Conservation (phyloP, 768 basidiomycete genomes). For the Kwoniella newhampshirensis region DNA sequence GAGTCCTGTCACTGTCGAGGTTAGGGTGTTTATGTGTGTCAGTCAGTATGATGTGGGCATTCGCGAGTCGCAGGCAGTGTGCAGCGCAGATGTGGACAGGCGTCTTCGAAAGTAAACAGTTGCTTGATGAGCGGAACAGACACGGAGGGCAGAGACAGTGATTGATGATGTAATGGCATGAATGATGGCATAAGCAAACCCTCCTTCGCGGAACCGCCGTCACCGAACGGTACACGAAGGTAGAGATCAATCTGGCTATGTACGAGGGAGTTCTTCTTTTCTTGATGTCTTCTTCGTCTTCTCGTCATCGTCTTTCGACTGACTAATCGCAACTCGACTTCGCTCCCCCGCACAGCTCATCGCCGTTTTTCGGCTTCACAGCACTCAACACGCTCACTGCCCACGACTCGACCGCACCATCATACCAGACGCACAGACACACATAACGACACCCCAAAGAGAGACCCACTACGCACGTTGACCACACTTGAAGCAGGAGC, state of each 20-base stretch:
- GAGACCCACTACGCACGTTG: constrained; percentile 35
- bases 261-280: constrained; percentile 15
- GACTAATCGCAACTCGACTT: too few relatives aligned
- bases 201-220: not conserved
- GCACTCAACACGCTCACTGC: constrained; percentile 13
- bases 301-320: not conserved
- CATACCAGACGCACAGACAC: constrained; percentile 16
- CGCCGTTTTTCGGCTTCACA: constrained; percentile 1
- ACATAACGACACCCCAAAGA: constrained; percentile 16
- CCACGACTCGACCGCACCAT: not conserved
- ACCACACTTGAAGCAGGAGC: constrained; percentile 50
- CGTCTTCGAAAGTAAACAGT: not conserved
- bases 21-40: constrained; percentile 5
- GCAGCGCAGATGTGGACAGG: not conserved
- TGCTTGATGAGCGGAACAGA: too few relatives aligned
- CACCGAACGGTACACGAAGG: too few relatives aligned
- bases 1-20: not conserved
- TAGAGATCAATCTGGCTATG: constrained; percentile 7
- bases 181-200: constrained; percentile 1
- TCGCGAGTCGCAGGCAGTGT: constrained; percentile 3
- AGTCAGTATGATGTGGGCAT: not conserved
- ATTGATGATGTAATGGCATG: too few relatives aligned
- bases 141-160: too few relatives aligned
- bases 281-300: constrained; percentile 12
- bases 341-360: constrained; percentile 21